These are phyloP conservation scores for Petunia secreta DNA, from an alignment of 257 asterid genomes.

Conservation along the genomic window DNA sequence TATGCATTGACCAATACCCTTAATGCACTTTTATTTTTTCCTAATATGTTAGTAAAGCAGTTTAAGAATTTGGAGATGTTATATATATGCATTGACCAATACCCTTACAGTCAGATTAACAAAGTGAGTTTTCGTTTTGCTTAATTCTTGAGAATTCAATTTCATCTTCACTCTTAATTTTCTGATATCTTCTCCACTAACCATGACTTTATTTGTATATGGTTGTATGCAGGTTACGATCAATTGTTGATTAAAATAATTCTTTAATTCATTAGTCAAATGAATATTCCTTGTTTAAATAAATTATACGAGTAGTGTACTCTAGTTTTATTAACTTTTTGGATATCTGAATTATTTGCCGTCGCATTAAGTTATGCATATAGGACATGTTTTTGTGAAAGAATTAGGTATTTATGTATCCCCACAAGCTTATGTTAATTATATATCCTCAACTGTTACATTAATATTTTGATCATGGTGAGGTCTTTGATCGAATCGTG, in stretches of 20 bases:
- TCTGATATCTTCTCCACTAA: neutral
- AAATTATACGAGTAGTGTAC: neutral
- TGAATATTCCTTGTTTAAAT: neutral
- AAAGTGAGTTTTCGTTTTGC: neutral
- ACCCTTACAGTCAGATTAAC: neutral
- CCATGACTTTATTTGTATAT: neutral
- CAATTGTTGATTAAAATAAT: slow-evolving; percentile 9
- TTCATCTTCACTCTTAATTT: neutral
- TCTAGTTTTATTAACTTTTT: neutral
- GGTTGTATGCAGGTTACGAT: neutral
- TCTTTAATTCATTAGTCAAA: neutral
- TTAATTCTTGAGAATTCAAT: neutral
- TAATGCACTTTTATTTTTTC: neutral
- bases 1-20: neutral
- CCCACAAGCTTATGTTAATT: neutral
- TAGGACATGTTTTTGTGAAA: slow-evolving; percentile 17
- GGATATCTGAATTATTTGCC: neutral
- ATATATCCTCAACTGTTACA: neutral
- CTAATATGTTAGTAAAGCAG: neutral
- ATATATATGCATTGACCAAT: neutral
- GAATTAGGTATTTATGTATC: neutral
- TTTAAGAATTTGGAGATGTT: neutral
- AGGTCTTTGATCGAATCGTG: neutral
- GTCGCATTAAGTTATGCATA: neutral
- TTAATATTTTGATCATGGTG: neutral